Evolutionary conservation across 1,284 basidiomycete species (phyloP).

Genomic region (Malassezia pachydermatis): DNA sequence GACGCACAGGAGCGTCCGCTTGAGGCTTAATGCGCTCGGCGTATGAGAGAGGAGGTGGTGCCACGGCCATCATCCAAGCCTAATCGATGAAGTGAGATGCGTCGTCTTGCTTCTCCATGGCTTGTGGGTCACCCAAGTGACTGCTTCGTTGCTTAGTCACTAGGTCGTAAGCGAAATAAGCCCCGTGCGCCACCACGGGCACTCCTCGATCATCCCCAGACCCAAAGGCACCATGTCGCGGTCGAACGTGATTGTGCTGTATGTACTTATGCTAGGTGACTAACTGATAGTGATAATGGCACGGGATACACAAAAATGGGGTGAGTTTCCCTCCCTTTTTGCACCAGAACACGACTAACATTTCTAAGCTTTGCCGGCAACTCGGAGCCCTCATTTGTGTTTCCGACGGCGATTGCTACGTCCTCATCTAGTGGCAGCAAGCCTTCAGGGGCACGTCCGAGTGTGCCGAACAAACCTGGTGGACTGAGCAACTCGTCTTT

Average conservation of each 20-base stretch:
- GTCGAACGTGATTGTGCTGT: conserved; percentile 45
- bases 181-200: conserved; percentile 8
- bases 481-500: conserved; percentile 30
- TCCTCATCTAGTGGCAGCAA: conserved; percentile 29
- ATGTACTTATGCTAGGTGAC: conserved; percentile 7
- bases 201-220: neutral
- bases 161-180: neutral
- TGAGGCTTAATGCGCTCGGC: conserved; percentile 3
- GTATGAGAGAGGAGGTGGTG: conserved; percentile 2
- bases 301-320: conserved; percentile 96
- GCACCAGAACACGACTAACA: neutral
- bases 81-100: too few relatives aligned
- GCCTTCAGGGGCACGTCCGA: conserved; percentile 54
- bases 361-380: conserved; percentile 81
- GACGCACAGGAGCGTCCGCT: conserved; percentile 12
- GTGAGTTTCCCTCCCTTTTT: conserved; percentile 52
- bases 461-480: conserved; percentile 67
- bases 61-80: too few relatives aligned
- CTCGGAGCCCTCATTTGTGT: conserved; percentile 82
- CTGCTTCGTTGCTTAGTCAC: conserved; percentile 6
- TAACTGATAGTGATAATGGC: conserved; percentile 80
- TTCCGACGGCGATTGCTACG: conserved; percentile 47
- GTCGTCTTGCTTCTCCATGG: too few relatives aligned
- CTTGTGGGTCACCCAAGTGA: neutral
- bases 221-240: conserved; percentile 33